Evolutionary conservation across 306 rosid species (phyloP), one percentile per base, ranked within the genome.

Genomic region (Bauhinia variegata): DNA sequence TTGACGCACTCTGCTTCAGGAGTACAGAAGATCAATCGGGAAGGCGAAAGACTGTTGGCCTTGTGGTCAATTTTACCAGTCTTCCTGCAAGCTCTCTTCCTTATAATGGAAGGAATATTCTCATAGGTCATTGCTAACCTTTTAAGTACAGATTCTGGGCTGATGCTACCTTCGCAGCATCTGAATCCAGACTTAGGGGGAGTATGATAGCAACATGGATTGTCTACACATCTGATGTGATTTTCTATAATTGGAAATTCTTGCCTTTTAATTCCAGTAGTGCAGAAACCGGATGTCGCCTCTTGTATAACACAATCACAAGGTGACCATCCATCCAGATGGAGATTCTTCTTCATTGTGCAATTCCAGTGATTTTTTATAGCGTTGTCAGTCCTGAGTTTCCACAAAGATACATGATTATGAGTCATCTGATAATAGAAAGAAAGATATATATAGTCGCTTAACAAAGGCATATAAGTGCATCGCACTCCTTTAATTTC

Each of bases 291-390:
- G n/a, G n/a, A n/a, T n/a, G n/a, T n/a, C n/a, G 59, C 28, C 28
- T 44, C 56, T 43, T 62, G 56, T 38, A 5, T 18, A 53, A 65
- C 80, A 68, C 54, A 37, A 13, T 74, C 72, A 38, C 31, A 38
- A 12, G 68, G 80, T 15, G 91, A 75, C 33, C 14, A 70, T 55
- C 66, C 55, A 30, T 63, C 80, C 39, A n/a, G n/a, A n/a, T n/a
- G n/a, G n/a, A 39, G 5, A 61, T 73, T 88, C 81, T 65, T 83
- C 81, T 81, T 88, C 80, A 81, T 56, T n/a, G 81, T 69, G 73
- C 78, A 51, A 46, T 88, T 81, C 95, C 91, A 88, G 55, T 79
- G 79, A 67, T 85, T 88, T 78, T 85, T 88, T 36, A 88, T 75
- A 41, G 87, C 89, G 75, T 88, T 85, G 67, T 83, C 78, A 67